Evolutionary conservation across 148 eudicot genomes (phyloP).

Genomic region (Selenicereus undatus): DNA sequence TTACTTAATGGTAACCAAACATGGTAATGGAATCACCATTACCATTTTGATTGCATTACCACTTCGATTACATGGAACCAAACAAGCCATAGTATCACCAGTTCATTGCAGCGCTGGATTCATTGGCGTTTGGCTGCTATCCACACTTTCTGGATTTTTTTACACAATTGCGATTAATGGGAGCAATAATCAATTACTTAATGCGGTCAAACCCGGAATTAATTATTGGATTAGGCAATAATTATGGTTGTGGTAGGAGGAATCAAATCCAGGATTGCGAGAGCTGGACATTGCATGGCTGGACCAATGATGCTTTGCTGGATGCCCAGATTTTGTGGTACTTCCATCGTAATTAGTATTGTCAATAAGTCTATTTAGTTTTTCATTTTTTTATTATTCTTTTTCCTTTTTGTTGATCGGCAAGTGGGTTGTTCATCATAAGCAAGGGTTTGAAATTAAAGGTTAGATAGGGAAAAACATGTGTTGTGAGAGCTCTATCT

Average conservation of each 20-base stretch:
- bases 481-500: no score
- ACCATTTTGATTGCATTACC: no score
- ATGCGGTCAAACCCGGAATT: not conserved
- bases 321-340: not conserved
- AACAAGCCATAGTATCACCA: not conserved
- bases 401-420: no score
- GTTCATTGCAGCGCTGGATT: slow-evolving; percentile 1
- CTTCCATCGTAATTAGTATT: not conserved
- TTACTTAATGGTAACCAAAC: no score
- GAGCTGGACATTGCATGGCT: slow-evolving; percentile 6
- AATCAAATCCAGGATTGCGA: not conserved
- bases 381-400: no score
- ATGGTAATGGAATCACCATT: no score
- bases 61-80: no score
- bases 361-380: not conserved
- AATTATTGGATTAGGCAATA: not conserved
- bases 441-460: no score
- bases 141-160: not conserved
- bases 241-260: not conserved
- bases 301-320: not conserved
- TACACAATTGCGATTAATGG: not conserved
- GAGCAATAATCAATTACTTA: not conserved
- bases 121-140: not conserved
- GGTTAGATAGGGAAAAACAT: no score
- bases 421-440: no score